Percentiles rank a stretch among this genome's conserved stretches.
Conservation (phyloP, 139 green algal genomes). For the Deuterostichococcus epilithicus region DNA sequence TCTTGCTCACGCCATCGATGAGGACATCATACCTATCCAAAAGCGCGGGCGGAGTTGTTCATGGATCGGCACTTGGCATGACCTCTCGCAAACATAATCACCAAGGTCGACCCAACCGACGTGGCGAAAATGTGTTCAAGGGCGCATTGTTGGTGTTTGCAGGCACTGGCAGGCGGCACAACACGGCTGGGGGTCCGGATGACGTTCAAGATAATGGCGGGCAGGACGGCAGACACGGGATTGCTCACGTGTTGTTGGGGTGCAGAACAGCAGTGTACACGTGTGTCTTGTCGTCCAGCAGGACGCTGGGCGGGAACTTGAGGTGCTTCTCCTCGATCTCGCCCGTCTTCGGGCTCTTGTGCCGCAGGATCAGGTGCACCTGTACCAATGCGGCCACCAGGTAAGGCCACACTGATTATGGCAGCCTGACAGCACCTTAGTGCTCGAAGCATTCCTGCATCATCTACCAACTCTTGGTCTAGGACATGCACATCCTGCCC, state of each 20-base stretch:
- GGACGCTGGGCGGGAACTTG: constrained; percentile 54
- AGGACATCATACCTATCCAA: constrained; percentile 65
- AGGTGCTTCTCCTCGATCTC: constrained; percentile 92
- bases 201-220: too few species aligned
- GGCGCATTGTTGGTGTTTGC: too few species aligned
- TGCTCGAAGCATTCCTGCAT: background rate
- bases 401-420: background rate
- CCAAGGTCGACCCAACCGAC: too few species aligned
- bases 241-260: constrained; percentile 59
- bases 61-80: too few species aligned
- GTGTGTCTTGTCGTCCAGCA: constrained; percentile 58
- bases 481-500: background rate
- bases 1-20: constrained; percentile 68
- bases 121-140: too few species aligned
- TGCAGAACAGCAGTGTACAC: constrained; percentile 76
- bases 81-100: too few species aligned
- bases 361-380: constrained; percentile 89
- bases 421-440: background rate
- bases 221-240: background rate
- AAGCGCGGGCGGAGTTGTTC: too few species aligned
- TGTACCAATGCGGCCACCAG: constrained; percentile 25
- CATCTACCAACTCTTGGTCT: background rate
- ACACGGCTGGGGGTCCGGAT: too few species aligned
- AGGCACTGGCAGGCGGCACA: too few species aligned
- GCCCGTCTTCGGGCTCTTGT: constrained; percentile 81